Base-by-base conservation (phyloP, 192 early-diverging fungal species). In the Gaertneriomyces sp. region DNA sequence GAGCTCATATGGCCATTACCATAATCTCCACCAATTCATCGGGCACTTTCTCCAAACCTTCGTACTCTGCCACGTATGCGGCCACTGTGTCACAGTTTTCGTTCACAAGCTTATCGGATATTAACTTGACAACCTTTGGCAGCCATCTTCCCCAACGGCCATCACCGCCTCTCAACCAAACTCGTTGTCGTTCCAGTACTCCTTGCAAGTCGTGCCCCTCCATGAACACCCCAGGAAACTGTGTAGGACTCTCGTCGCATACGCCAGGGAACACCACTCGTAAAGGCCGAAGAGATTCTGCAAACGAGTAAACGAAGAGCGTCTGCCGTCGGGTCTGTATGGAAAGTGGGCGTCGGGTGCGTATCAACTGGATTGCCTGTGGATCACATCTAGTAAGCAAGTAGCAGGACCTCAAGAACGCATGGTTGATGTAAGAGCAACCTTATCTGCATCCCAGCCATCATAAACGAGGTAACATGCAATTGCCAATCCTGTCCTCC, bases 401-500 rank as follows among this genome's bases (percentile, higher is more conserved):
- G 20, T 14, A 64, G 19, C 10, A n/a, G n/a, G 12, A 4, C 9
- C 25, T 10, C 3, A 56, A 56, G 53, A 3, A 45, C 5, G 58
- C 17, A 49, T 7, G 19, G 17, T 12, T 47, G 19, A 16, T n/a
- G 20, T 46, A 55, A n/a, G 6, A 33, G 40, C 20, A 69, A 4
- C 25, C 67, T 40, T 72, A 64, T 67, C 61, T 64, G 52, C 12
- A 50, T 58, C n/a, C 71, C 67, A n/a, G 57, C 53, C 60, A 70
- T 73, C 58, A 50, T 76, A 82, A 11, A 82, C 68, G 3, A 82
- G 64, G 53, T 77, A 77, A 66, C 80, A 82, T 8, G 77, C 80
- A 60, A 82, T 82, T 7, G 76, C 52, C 41, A 79, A 64, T 2
- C 80, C 80, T 4, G 80, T 82, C 43, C 80, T 41, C 12, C 75